Evolutionary conservation across 2,329 filamentous ascomycete genomes (phyloP).

Genomic region (Metarhizium humberi): DNA sequence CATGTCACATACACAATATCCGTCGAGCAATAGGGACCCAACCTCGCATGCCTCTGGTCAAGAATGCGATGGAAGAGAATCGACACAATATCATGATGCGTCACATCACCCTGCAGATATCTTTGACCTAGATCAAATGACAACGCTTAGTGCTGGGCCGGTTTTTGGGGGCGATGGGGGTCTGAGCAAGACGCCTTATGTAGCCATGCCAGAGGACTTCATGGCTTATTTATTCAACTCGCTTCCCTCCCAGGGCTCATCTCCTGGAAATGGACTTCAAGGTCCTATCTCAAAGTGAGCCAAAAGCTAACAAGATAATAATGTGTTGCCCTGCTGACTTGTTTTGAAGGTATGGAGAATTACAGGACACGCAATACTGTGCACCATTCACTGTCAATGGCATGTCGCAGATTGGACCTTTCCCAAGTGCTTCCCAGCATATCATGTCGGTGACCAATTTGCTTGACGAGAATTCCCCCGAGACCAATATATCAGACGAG

Average conservation of each 20-base stretch:
- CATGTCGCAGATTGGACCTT: slow-evolving; percentile 41
- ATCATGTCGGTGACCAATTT: slow-evolving; percentile 86
- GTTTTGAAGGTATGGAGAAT: slow-evolving; percentile 40
- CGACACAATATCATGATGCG: slow-evolving; percentile 36
- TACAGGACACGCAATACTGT: slow-evolving; percentile 30
- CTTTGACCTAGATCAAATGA: slow-evolving; percentile 54
- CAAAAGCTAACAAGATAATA: not conserved
- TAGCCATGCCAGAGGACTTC: slow-evolving; percentile 77
- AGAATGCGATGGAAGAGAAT: slow-evolving; percentile 26
- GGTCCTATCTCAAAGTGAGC: slow-evolving; percentile 27
- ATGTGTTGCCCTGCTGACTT: slow-evolving; percentile 14
- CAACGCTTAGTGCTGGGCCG: slow-evolving; percentile 61
- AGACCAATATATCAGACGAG: slow-evolving; percentile 75
- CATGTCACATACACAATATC: slow-evolving; percentile 52
- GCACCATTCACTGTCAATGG: slow-evolving; percentile 41
- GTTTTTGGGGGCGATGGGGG: slow-evolving; percentile 80
- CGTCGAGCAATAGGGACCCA: slow-evolving; percentile 16
- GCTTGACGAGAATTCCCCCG: slow-evolving; percentile 69
- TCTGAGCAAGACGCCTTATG: slow-evolving; percentile 72
- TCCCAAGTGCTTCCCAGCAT: slow-evolving; percentile 57
- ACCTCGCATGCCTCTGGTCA: slow-evolving; percentile 24
- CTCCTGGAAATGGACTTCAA: slow-evolving; percentile 27
- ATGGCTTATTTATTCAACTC: slow-evolving; percentile 73
- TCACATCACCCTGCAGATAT: slow-evolving; percentile 40
- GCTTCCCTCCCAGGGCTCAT: slow-evolving; percentile 14